Conservation (phyloP, 2,329 filamentous ascomycete species). For the Teratosphaeria gauchensis region DNA sequence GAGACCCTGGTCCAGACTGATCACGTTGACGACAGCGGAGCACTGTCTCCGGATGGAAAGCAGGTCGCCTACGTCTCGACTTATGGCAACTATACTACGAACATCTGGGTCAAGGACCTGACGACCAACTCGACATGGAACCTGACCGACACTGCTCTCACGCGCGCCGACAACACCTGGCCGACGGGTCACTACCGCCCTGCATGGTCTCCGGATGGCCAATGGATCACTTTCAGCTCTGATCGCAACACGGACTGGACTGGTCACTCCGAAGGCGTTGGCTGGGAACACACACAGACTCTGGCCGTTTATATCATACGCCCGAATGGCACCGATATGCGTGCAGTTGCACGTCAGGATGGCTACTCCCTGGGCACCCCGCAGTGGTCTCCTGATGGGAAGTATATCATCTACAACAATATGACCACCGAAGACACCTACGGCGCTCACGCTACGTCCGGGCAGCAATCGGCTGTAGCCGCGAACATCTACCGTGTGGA, state of each 20-base stretch:
- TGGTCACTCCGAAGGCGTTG: neutral
- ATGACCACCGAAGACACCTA: neutral
- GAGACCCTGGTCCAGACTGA: neutral
- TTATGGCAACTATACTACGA: neutral
- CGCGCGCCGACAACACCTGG: neutral
- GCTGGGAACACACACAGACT: neutral
- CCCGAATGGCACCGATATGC: neutral
- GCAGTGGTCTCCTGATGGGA: neutral
- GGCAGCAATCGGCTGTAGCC: neutral
- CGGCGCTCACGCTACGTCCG: neutral
- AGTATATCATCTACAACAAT: neutral
- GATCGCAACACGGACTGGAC: neutral
- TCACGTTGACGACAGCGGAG: neutral
- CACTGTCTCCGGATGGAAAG: neutral
- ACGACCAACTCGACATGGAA: neutral
- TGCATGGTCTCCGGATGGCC: neutral
- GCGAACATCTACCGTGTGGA: neutral
- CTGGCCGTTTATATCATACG: neutral
- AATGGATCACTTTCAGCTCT: neutral
- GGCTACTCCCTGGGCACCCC: neutral
- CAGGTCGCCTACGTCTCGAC: neutral
- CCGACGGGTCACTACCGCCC: neutral
- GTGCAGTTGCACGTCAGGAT: neutral
- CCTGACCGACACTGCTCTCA: neutral
- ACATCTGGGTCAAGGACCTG: neutral